These are phyloP conservation scores for Gossypium lobatum DNA, from an alignment of 441 rosid species.

Conservation along the genomic window DNA sequence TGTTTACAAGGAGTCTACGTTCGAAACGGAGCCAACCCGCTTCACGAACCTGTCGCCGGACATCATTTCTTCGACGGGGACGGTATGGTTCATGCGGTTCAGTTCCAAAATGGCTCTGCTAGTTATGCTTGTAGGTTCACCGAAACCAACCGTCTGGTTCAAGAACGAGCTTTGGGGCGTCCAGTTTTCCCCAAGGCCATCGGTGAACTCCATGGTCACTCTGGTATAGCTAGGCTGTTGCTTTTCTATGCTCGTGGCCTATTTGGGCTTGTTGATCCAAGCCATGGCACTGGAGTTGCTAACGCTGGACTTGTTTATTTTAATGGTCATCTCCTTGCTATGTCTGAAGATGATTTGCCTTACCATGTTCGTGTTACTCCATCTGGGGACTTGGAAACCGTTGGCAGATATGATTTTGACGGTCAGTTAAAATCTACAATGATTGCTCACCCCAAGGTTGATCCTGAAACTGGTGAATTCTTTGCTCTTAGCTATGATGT, in stretches of 20 bases:
- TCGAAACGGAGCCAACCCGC: slow-evolving; percentile 82
- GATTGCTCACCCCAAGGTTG: slow-evolving; percentile 89
- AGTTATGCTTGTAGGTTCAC: slow-evolving; percentile 77
- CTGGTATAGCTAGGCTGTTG: slow-evolving; percentile 60
- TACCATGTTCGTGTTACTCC: slow-evolving; percentile 50
- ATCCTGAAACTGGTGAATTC: slow-evolving; percentile 55
- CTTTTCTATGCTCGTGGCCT: slow-evolving; percentile 61
- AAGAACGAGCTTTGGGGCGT: slow-evolving; percentile 51
- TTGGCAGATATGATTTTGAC: slow-evolving; percentile 51
- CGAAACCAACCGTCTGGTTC: slow-evolving; percentile 49
- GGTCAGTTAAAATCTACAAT: slow-evolving; percentile 54
- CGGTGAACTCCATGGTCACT: slow-evolving; percentile 79
- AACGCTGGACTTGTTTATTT: slow-evolving; percentile 78
- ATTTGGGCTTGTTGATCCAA: slow-evolving; percentile 52
- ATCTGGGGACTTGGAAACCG: slow-evolving; percentile 65
- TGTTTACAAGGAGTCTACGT: slow-evolving; percentile 61
- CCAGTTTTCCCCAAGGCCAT: slow-evolving; percentile 73
- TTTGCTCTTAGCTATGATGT: slow-evolving; percentile 70
- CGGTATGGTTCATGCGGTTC: slow-evolving; percentile 73
- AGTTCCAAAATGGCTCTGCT: slow-evolving; percentile 37
- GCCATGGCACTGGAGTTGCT: slow-evolving; percentile 64
- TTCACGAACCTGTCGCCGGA: slow-evolving; percentile 59
- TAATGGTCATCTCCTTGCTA: slow-evolving; percentile 58
- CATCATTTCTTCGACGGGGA: slow-evolving; percentile 87
- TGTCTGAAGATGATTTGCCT: slow-evolving; percentile 85